Percentiles rank a stretch among this genome's conserved stretches.
Evolutionary conservation across 208 protist genomes (phyloP).

Genomic region (Trypanosoma scelopori): DNA sequence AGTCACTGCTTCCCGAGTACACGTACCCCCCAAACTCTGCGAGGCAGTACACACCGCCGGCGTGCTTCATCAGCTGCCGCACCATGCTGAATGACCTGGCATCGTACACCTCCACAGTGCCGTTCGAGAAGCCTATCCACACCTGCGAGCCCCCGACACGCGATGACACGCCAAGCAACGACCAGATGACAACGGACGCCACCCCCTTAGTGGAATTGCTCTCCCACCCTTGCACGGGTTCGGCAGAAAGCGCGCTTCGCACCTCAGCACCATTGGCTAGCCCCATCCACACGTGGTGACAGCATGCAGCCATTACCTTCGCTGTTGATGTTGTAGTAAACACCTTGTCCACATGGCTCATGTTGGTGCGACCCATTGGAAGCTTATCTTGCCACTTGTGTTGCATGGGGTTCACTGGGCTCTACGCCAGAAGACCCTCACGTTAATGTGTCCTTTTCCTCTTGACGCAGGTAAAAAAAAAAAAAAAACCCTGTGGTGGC

Average conservation of each 20-base stretch:
- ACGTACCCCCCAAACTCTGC: constrained; percentile 79
- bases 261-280: constrained; percentile 52
- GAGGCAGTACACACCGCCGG: constrained; percentile 63
- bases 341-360: constrained; percentile 64
- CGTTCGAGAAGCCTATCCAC: constrained; percentile 82
- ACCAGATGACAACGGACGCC: constrained; percentile 13
- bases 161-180: constrained; percentile 15
- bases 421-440: neutral
- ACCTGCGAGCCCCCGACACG: constrained; percentile 37
- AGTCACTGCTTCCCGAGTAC: constrained; percentile 79
- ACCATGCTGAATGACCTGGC: constrained; percentile 39
- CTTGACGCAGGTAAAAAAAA: too few relatives aligned
- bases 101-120: constrained; percentile 70
- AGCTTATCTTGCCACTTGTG: neutral
- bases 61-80: constrained; percentile 41
- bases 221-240: constrained; percentile 53
- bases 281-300: constrained; percentile 74
- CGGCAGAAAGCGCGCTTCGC: constrained; percentile 66
- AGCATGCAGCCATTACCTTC: constrained; percentile 47
- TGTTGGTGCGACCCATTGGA: neutral
- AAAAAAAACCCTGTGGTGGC: too few relatives aligned
- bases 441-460: neutral
- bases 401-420: neutral
- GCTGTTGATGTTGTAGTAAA: constrained; percentile 43
- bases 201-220: constrained; percentile 6